These are phyloP conservation scores for Angomonas deanei DNA, from an alignment of 208 protist species.

Conservation along the genomic window DNA sequence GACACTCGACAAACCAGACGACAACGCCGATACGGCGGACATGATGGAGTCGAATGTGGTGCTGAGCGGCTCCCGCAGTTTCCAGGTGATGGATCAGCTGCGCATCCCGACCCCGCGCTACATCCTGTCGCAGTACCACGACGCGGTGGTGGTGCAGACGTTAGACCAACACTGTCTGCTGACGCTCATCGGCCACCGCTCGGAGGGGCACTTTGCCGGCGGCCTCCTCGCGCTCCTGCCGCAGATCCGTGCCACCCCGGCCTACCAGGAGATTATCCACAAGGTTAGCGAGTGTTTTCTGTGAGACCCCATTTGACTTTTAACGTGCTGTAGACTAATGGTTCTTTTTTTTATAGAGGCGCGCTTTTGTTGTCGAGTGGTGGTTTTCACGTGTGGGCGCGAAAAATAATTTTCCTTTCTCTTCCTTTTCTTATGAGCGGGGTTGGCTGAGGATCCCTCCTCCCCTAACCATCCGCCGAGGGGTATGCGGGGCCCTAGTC, in stretches of 20 bases:
- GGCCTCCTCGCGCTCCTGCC: conserved; percentile 65
- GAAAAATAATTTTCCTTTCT: too few species aligned
- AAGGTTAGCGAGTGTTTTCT: not conserved
- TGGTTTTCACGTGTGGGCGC: too few species aligned
- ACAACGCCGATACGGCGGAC: not conserved
- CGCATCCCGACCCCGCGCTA: conserved; percentile 54
- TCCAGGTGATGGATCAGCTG: conserved; percentile 78
- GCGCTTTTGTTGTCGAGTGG: not conserved
- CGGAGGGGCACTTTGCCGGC: conserved; percentile 72
- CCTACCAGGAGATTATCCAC: not conserved
- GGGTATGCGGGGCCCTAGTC: too few species aligned
- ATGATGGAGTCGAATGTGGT: conserved; percentile 77
- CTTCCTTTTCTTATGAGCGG: too few species aligned
- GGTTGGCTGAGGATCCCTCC: too few species aligned
- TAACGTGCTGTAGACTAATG: not conserved
- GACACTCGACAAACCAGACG: not conserved
- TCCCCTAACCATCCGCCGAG: too few species aligned
- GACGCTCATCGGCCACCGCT: conserved; percentile 74
- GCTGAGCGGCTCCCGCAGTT: conserved; percentile 68
- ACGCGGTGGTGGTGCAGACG: conserved; percentile 71
- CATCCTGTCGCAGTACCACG: conserved; percentile 81
- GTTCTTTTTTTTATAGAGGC: not conserved
- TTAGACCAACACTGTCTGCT: conserved; percentile 56
- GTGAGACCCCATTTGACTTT: not conserved
- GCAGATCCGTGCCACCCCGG: conserved; percentile 26